Base-by-base conservation (phyloP, 495 filamentous ascomycete species). In the Xylaria sp. region DNA sequence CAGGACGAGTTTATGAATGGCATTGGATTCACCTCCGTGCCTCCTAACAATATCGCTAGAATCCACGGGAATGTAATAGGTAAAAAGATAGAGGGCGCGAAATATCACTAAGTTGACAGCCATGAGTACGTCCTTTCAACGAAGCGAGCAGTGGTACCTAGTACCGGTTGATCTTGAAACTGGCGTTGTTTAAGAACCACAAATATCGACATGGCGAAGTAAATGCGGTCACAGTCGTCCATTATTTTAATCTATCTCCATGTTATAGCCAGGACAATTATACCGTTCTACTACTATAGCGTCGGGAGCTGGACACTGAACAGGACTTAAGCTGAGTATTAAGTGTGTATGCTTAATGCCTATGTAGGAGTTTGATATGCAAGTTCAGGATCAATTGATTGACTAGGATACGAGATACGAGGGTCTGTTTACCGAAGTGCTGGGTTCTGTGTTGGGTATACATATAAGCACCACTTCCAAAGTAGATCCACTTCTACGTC, bases 401-500 rank as follows among this genome's bases (percentile, higher is more conserved):
- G 14, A 55, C 24, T 14, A 8, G 50, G 24, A 8, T 21, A 9
- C 50, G 24, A 26, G 24, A 8, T 37, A 8, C 35, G 24, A 11
- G n/a, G 0, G 24, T 26, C 9, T 53, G 12, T 26, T 9, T 53
- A 53, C 26, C 52, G 52, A n/a, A 40, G 2, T 0, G 31, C 21
- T 33, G 19, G 33, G n/a, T n/a, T n/a, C n/a, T n/a, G n/a, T n/a
- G n/a, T n/a, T n/a, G n/a, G n/a, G n/a, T n/a, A n/a, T n/a, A n/a
- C n/a, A 40, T 4, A 55, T 17, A 59, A n/a, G n/a, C 7, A 59
- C 57, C 17, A 4, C 57, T 19, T 59, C 29, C 15, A n/a, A n/a
- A n/a, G n/a, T 59, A 21, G 29, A 11, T 35, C 55, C 31, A 9
- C 55, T 35, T 26, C 29, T 59, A 59, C 57, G 57, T 59, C 57